Conservation (phyloP, 176 grass and related monocot species). For the Coix lacrymajobi region DNA sequence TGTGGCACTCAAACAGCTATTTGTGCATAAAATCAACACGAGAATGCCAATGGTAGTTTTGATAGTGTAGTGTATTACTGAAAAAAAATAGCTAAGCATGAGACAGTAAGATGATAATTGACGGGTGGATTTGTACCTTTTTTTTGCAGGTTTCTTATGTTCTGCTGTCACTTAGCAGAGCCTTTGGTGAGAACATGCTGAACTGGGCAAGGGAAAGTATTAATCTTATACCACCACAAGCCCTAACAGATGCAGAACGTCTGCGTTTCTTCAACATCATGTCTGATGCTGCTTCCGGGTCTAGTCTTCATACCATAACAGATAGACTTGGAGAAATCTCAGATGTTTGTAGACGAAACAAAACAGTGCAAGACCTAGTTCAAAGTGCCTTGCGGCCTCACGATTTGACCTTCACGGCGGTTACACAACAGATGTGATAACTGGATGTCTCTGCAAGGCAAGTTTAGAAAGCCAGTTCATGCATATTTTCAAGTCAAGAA, state of each 20-base stretch:
- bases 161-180: conserved; percentile 73
- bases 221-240: conserved; percentile 69
- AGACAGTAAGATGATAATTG: neutral
- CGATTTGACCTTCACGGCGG: conserved; percentile 52
- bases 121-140: conserved; percentile 2
- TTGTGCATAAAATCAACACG: neutral
- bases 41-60: neutral
- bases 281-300: conserved; percentile 72
- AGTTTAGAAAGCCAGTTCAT: neutral
- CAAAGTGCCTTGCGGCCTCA: conserved; percentile 89
- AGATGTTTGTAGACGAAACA: conserved; percentile 84
- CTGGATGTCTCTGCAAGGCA: neutral
- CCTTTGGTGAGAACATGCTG: conserved; percentile 66
- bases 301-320: conserved; percentile 43
- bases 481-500: conserved; percentile 8
- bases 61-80: neutral
- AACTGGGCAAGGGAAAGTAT: conserved; percentile 80
- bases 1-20: neutral
- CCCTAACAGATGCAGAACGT: conserved; percentile 76
- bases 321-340: conserved; percentile 75
- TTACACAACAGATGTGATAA: conserved; percentile 13
- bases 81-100: neutral
- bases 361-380: conserved; percentile 83
- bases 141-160: conserved; percentile 77
- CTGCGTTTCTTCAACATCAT: conserved; percentile 66